Base-by-base conservation (phyloP, 352 stramenopile species). In the Globisporangium okanoganense region DNA sequence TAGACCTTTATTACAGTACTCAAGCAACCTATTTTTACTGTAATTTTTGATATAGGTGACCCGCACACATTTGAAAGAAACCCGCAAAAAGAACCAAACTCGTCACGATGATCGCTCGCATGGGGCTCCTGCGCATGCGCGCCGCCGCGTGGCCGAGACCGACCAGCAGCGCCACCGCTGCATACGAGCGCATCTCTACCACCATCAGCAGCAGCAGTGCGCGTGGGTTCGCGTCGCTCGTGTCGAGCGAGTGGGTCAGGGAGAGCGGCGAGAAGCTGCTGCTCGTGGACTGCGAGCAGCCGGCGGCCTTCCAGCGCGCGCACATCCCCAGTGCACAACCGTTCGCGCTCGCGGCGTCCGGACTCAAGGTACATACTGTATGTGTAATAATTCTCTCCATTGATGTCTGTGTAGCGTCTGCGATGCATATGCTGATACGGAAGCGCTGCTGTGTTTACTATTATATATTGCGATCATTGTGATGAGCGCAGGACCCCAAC, bases 221-320 rank as follows among this genome's bases (percentile, higher is more conserved):
- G 16, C 66, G 66, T 10, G 49, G 36, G 5, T 53, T 83, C 36
- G 79, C 75, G 27, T 67, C 75, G 29, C 62, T 81, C 40, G 75
- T 81, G 33, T 62, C 73, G 56, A 73, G 70, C 9, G 67, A 72
- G 53, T 83, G 75, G 75, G 48, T 83, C 20, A 69, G 61, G 25
- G 62, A 58, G 3, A 66, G 62, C 29, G 62, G 49, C 20, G 54
- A 64, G 36, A 66, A 66, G 51, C 56, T 85, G 14, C 38, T 82
- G 43, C 24, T 85, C 33, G 49, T 91, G 13, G 78, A 91, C 71
- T 91, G 79, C 55, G 82, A 86, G 43, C 77, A 87, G 22, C 73
- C 76, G 2, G 47, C 62, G 13, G 72, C 72, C 38, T 89, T 75
- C 64, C 73, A 71, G 59, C 74, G 72, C 33, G 82, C 69, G 14